Evolutionary conservation across 805 yeast genomes (phyloP), one percentile per base, ranked within the genome.

Genomic region (Metschnikowia kofuensis): DNA sequence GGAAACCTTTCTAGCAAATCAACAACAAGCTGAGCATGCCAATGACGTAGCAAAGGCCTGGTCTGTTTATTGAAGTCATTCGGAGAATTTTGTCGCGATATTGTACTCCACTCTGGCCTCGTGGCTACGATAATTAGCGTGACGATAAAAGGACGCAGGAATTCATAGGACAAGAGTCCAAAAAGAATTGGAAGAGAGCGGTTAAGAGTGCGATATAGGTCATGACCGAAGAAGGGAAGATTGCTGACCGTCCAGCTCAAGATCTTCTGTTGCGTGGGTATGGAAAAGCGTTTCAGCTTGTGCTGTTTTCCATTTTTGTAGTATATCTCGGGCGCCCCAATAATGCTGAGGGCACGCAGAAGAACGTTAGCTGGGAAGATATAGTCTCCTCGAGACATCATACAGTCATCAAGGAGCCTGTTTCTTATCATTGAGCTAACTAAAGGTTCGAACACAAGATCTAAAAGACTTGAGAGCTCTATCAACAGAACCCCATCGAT

Each of bases 301-400:
- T 49, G 53, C 38, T 51, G 57, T 37, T 50, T 55, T 6, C 59
- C 60, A 21, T 50, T 48, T 16, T 50, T 49, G 42, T 48, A 55
- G 51, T 55, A 55, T 8, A 55, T 38, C 32, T 55, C 58, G 1
- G 60, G 54, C 9, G 58, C 52, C 2, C 60, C 59, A 9, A 57
- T 38, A 3, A 42, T 34, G 10, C 55, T 52, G 30, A 57, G 31
- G 12, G 53, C 45, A 11, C 52, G 49, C 16, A 40, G 14, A 21
- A 53, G 15, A 6, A 51, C 14, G 2, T 44, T 46, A 4, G 37
- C 12, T 2, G 53, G 51, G 6, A 56, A 26, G 7, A 31, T 11
- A 6, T 42, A 39, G 21, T 40, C 50, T 3, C 44, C 44, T 7
- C 40, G 29, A 3, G 58, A 58, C 6, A 56, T 35, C 42, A 56